A percentile compares a stretch with the other conserved stretches of the same genome.
Evolutionary conservation across 2,329 filamentous ascomycete species (phyloP).

Genomic region (Calonectria pauciramosa): DNA sequence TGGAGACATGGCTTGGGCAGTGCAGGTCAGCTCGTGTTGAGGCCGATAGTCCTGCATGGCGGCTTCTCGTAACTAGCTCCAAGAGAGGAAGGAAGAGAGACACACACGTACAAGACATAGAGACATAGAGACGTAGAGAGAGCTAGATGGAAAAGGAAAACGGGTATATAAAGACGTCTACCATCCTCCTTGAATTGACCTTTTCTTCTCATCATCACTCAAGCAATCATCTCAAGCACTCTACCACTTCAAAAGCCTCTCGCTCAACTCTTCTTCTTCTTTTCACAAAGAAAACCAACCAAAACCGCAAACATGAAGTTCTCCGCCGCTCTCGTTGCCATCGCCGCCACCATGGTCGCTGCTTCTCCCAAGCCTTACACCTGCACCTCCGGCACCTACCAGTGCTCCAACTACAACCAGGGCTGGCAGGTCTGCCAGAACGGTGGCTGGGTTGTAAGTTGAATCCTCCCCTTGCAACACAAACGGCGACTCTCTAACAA

Average conservation of each 20-base stretch:
- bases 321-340: slow-evolving; percentile 37
- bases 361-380: slow-evolving; percentile 24
- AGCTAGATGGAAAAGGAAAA: not conserved
- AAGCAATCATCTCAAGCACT: slow-evolving; percentile 13
- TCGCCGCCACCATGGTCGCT: slow-evolving; percentile 41
- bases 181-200: not conserved
- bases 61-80: not conserved
- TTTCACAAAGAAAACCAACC: not conserved
- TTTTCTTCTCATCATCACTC: slow-evolving; percentile 24
- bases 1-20: slow-evolving; percentile 17
- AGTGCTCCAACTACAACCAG: slow-evolving; percentile 43
- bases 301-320: slow-evolving; percentile 48
- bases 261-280: slow-evolving; percentile 21
- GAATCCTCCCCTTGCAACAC: slow-evolving; percentile 30
- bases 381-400: slow-evolving; percentile 54
- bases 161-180: slow-evolving; percentile 32
- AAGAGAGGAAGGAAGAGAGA: not conserved
- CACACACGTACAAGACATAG: not conserved
- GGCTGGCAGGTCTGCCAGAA: slow-evolving; percentile 54
- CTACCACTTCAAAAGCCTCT: slow-evolving; percentile 25
- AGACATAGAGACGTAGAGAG: not conserved
- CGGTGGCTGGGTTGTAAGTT: slow-evolving; percentile 52
- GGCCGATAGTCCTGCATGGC: not conserved
- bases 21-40: slow-evolving; percentile 20
- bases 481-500: not conserved